Conservation (phyloP, 2,329 filamentous ascomycete species). For the Huntiella abstrusa region DNA sequence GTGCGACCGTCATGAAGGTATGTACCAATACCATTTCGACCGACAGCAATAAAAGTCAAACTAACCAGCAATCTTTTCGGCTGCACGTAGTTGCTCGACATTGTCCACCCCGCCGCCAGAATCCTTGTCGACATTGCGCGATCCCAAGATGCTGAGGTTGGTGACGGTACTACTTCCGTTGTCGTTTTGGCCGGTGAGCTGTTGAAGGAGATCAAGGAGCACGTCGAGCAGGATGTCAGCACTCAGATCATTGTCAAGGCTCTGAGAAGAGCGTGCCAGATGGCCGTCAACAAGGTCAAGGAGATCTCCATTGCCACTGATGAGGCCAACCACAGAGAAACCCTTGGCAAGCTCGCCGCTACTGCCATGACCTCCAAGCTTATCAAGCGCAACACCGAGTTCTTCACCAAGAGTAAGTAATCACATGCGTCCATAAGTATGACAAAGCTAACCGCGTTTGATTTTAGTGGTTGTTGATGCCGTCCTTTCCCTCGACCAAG, state of each 20-base stretch:
- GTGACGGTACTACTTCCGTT: slow-evolving; percentile 92
- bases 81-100: slow-evolving; percentile 62
- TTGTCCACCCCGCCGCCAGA: slow-evolving; percentile 89
- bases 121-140: slow-evolving; percentile 96
- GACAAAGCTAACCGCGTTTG: neutral
- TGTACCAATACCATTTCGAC: slow-evolving; percentile 12
- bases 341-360: slow-evolving; percentile 69
- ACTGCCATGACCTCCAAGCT: slow-evolving; percentile 99
- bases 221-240: slow-evolving; percentile 92
- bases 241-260: slow-evolving; percentile 97
- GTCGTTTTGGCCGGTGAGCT: slow-evolving; percentile 96
- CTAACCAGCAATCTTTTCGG: slow-evolving; percentile 6
- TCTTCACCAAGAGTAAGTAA: slow-evolving; percentile 77
- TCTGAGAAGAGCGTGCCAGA: slow-evolving; percentile 63
- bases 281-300: slow-evolving; percentile 98
- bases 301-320: slow-evolving; percentile 81
- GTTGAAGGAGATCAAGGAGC: slow-evolving; percentile 87
- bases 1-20: slow-evolving; percentile 97
- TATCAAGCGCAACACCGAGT: slow-evolving; percentile 89
- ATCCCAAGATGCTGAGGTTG: slow-evolving; percentile 97
- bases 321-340: slow-evolving; percentile 71
- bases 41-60: neutral
- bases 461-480: slow-evolving; percentile 84
- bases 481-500: slow-evolving; percentile 85
- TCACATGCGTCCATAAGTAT: neutral